Base-by-base conservation (phyloP, 2,329 filamentous ascomycete species). In the Emergomyces pasteurianus region DNA sequence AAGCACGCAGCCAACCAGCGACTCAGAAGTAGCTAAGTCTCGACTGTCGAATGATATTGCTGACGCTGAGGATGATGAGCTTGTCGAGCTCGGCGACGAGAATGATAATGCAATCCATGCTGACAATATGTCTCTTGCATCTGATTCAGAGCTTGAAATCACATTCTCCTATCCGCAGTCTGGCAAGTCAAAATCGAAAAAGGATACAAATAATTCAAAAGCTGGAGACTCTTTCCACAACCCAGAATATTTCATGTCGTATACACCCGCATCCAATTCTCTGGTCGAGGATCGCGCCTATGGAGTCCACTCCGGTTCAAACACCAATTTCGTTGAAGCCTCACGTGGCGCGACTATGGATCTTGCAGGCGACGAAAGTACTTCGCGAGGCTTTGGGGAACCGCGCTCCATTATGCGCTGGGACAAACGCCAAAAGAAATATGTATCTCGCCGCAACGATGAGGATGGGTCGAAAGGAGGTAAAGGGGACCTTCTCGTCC, bases 351-450 rank as follows among this genome's bases (percentile, higher is more conserved):
- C 86, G 1, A 88, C 90, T 46, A 96, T 99, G 90, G 94, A 97
- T 73, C 85, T 99, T 14, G 87, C 84, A 63, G 91, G 91, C 71
- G 94, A 99, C 75, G 94, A 97, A 67, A 83, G 83, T 12, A 84
- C 84, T 67, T 60, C 67, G 12, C 89, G 89, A 71, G 82, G 84
- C 1, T 95, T 96, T 72, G 91, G 85, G 63, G 85, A 89, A 68
- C 85, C 90, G 2, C 83, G 86, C 54, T 87, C 86, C 66, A 80
- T 83, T 54, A 87, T 96, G 86, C 87, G 94, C 66, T 99, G 94
- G 94, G 94, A 99, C 78, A 92, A 95, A 79, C 95, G 96, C 75
- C 84, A 86, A 70, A 95, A 89, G 77, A 97, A 96, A 77, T 99
- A 97, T 77, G 92, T 99, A 42, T 81, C 89, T 14, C 85, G 89